Conservation (phyloP, 352 stramenopile species). For the Globisporangium megalacanthum region DNA sequence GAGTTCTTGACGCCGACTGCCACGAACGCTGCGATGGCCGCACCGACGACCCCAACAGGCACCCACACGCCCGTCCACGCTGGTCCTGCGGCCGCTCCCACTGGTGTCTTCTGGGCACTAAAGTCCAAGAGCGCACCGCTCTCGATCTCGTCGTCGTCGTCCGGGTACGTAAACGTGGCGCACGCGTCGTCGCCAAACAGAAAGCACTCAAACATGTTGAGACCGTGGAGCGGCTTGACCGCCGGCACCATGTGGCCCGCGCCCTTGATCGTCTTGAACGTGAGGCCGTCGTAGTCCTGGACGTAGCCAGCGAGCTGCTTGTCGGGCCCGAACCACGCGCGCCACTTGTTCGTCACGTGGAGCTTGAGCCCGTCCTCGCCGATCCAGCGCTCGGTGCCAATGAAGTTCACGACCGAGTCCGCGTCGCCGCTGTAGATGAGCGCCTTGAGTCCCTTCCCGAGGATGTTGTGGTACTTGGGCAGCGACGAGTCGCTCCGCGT, state of each 20-base stretch:
- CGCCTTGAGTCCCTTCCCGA: constrained; percentile 36
- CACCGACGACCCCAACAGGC: constrained; percentile 19
- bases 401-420: constrained; percentile 81
- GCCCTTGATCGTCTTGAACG: constrained; percentile 90
- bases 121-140: constrained; percentile 16
- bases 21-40: constrained; percentile 24
- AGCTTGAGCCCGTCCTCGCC: constrained; percentile 67
- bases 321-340: constrained; percentile 68
- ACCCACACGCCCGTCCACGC: constrained; percentile 16
- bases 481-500: constrained; percentile 51
- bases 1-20: constrained; percentile 35
- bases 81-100: background rate
- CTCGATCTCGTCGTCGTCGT: constrained; percentile 61
- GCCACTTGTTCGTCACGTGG: constrained; percentile 53
- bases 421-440: constrained; percentile 78
- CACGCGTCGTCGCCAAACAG: constrained; percentile 55
- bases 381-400: constrained; percentile 86
- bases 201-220: constrained; percentile 84
- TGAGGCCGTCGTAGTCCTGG: constrained; percentile 80
- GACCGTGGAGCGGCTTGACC: constrained; percentile 63
- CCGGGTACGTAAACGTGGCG: constrained; percentile 52
- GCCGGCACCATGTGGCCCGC: constrained; percentile 88
- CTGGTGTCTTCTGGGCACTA: constrained; percentile 6
- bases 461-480: constrained; percentile 64
- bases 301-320: constrained; percentile 85